Conservation (phyloP, 768 basidiomycete genomes). For the Leccinum subgranulosum region DNA sequence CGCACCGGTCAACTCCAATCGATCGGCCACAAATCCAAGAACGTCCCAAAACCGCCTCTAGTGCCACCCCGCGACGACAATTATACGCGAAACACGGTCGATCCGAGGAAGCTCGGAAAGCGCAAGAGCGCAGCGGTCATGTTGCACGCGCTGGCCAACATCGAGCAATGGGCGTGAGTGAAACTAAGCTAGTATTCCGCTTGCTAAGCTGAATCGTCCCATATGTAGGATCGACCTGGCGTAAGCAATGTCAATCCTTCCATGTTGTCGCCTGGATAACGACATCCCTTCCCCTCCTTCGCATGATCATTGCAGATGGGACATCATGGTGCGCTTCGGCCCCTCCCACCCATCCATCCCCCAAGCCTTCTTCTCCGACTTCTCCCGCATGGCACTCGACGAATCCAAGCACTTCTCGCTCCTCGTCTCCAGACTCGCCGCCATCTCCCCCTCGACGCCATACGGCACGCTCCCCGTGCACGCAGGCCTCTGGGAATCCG, state of each 20-base stretch:
- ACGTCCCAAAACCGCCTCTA: constrained; percentile 54
- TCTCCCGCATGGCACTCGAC: no score
- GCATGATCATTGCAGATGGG: background rate
- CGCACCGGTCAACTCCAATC: constrained; percentile 64
- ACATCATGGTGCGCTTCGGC: no score
- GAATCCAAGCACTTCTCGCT: no score
- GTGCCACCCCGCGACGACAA: constrained; percentile 45
- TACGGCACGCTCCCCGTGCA: background rate
- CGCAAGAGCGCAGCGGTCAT: constrained; percentile 48
- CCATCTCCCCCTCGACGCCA: background rate
- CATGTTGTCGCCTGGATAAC: background rate
- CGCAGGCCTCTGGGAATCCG: background rate
- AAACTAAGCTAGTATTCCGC: no score
- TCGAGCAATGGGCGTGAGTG: background rate
- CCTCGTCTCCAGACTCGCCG: no score
- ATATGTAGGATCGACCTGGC: background rate
- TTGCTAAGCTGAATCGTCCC: background rate
- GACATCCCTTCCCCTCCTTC: background rate
- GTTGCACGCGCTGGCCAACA: background rate
- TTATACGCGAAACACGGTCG: constrained; percentile 49
- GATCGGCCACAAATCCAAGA: constrained; percentile 70
- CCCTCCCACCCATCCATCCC: no score
- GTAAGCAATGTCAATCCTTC: background rate
- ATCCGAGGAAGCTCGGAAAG: constrained; percentile 56
- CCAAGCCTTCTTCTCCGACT: no score